phyloP scores from a whole-genome alignment of 441 rosid genomes.

The Euphorbia celastroides region DNA sequence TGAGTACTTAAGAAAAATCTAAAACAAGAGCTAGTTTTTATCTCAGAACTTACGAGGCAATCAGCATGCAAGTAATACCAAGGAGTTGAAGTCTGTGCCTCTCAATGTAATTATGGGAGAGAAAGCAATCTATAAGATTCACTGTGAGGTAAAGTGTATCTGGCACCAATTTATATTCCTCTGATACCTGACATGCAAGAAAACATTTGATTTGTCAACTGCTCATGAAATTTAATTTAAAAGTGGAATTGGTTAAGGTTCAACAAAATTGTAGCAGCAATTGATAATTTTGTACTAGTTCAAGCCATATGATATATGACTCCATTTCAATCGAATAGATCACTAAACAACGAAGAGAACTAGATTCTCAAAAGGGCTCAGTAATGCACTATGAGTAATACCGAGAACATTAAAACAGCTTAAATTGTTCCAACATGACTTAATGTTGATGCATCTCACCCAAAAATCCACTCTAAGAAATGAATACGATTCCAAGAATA shows the following conservation, averaged over 20 bases:
- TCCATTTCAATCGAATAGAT: background rate
- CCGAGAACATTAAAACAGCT: background rate
- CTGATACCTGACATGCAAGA: constrained; percentile 65
- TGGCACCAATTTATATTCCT: constrained; percentile 82
- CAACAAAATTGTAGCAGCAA: background rate
- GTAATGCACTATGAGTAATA: background rate
- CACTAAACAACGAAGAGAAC: background rate
- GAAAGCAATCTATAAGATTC: constrained; percentile 72
- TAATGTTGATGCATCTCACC: no score
- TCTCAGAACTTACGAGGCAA: constrained; percentile 75
- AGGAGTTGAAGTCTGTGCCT: constrained; percentile 84
- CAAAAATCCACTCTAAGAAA: no score
- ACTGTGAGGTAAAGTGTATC: constrained; percentile 90
- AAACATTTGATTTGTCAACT: constrained; percentile 8
- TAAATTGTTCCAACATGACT: no score
- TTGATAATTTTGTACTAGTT: background rate
- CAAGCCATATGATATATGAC: background rate
- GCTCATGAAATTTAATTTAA: constrained; percentile 2
- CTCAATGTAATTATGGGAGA: constrained; percentile 55
- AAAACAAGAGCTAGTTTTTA: constrained; percentile 6
- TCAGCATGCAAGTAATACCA: constrained; percentile 89
- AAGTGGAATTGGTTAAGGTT: background rate
- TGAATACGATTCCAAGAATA: no score
- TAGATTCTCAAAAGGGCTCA: background rate
- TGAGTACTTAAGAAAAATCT: background rate